Base-by-base conservation (phyloP, 192 early-diverging fungal species). In the Geranomyces michiganensis region DNA sequence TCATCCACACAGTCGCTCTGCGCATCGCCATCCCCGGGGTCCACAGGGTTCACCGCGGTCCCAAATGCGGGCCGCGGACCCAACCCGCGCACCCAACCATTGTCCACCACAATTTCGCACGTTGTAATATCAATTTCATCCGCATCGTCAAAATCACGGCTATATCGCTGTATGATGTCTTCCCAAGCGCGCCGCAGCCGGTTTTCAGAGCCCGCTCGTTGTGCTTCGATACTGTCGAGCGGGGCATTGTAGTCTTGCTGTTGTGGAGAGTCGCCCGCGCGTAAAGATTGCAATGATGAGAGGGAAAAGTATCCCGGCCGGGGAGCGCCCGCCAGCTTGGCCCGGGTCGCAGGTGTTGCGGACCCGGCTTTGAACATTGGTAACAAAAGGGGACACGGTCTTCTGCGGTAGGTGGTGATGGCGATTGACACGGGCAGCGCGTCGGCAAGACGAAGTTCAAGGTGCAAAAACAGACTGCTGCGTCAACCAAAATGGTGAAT, bases 101-200 rank as follows among this genome's bases (percentile, higher is more conserved):
- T 69, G 58, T 75, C 74, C 45, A 75, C 66, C 0, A 75, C 74
- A 17, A 75, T 63, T 45, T 63, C 60, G 3, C 65, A 43, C 19
- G 58, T 75, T 4, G 44, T 49, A 33, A 75, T 49, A 31, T 75
- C 74, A 44, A 75, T 75, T 30, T 75, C 74, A 53, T 75, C 74
- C 6, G 44, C 59, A 33, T 74, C 73, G 44, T 68, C 64, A 43
- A 75, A 75, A 17, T 68, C 74, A 17, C 61, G 14, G 33, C 67
- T 62, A 41, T 75, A 75, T 41, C 51, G 71, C 41, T 61, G 67
- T 27, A 30, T 70, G 13, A 75, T 70, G 59, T 47, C 31, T 13
- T 75, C 74, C 74, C 74, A 75, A 0, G 74, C 74, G 24, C 9
- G n/a, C 45, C 63, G 61, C 45, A 75, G 43, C 2, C 74, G 74